Percentiles rank a stretch among this genome's conserved stretches.
Conservation (phyloP, 257 asterid genomes). For the Ilex aquifolium region DNA sequence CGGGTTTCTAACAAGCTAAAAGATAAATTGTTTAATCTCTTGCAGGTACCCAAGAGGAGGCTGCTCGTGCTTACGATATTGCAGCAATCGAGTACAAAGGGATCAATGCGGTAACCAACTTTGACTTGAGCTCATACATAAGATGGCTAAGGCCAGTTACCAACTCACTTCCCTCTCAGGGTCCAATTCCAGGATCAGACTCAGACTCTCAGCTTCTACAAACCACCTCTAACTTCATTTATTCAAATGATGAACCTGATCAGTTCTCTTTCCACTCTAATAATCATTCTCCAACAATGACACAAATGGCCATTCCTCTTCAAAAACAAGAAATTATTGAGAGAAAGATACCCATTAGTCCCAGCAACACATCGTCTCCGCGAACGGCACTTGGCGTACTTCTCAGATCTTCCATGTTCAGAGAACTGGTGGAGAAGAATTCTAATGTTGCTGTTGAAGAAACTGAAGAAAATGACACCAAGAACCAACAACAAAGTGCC, state of each 20-base stretch:
- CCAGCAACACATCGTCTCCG: conserved; percentile 15
- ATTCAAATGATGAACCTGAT: no score
- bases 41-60: conserved; percentile 53
- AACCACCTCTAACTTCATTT: no score
- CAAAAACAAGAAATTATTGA: not conserved
- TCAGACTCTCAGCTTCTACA: not conserved
- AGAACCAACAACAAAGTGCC: not conserved
- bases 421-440: conserved; percentile 39
- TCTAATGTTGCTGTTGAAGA: conserved; percentile 21
- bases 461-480: conserved; percentile 14
- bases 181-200: not conserved
- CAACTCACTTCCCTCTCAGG: conserved; percentile 17
- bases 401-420: conserved; percentile 30
- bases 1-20: no score
- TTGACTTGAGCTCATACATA: conserved; percentile 36
- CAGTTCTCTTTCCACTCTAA: not conserved
- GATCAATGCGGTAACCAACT: conserved; percentile 45
- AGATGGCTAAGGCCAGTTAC: conserved; percentile 41
- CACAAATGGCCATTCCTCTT: not conserved
- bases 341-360: conserved; percentile 4
- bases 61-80: conserved; percentile 50
- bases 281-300: not conserved
- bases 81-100: conserved; percentile 51
- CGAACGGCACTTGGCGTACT: conserved; percentile 33
- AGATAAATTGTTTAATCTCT: not conserved